Evolutionary conservation across 352 stramenopile genomes (phyloP), one percentile per base, ranked within the genome.

Genomic region (Pythium aristosporum): DNA sequence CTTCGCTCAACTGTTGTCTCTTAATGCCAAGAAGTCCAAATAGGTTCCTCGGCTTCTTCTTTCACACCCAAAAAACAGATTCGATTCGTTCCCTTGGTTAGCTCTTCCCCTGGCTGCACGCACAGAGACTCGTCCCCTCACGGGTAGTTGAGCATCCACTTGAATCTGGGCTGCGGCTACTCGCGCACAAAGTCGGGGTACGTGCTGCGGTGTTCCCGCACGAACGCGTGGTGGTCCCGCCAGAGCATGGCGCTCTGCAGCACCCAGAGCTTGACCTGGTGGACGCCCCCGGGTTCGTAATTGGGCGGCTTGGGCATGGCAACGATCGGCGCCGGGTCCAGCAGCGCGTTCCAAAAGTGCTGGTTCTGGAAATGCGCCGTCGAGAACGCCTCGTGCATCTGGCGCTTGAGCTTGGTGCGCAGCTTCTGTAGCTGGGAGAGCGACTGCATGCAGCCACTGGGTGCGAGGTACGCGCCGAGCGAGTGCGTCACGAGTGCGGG

Each of bases 291-390:
- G 25, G 54, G 42, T 8, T 20, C n/a, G 25, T 61, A 61, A 25
- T 51, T 21, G 15, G 23, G n/a, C 0, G 39, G 39, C 32, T 39
- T 21, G 39, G 18, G 20, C 18, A 16, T 18, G 28, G 10, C 10
- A 3, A 58, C 34, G 18, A 58, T 34, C 32, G 34, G 52, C 32
- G 34, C 18, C 34, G 55, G 55, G 42, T 44, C n/a, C 5, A 53
- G 41, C 42, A 62, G n/a, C 8, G 9, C 43, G 3, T n/a, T 2
- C 56, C 56, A 63, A 20, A 48, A 54, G 56, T 55, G 25, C 16
- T 32, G 15, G 56, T 55, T 63, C n/a, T 43, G 42, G 11, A n/a
- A 16, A 37, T 63, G 56, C 23, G 30, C 23, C 42, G 54, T 41
- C 18, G 20, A 23, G 44, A 56, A 39, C 5, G 44, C 57, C 28